A percentile compares a stretch with the other conserved stretches of the same genome.
phyloP scores from a whole-genome alignment of 805 yeast genomes.

The Kazachstania viticola region DNA sequence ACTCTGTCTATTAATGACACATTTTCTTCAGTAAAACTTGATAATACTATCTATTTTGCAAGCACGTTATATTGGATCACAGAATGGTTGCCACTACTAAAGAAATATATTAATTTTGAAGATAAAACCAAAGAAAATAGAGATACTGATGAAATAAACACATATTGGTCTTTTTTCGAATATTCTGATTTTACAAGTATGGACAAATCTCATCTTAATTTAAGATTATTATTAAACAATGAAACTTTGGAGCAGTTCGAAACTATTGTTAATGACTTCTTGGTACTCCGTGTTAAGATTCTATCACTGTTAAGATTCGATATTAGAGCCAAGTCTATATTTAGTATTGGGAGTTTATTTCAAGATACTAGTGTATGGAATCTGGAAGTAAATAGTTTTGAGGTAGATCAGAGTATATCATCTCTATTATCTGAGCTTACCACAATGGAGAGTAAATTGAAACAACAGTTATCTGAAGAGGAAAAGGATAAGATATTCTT shows the following conservation, averaged over 20 bases:
- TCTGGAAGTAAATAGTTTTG: conserved; percentile 22
- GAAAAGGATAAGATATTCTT: conserved; percentile 14
- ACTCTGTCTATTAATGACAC: conserved; percentile 37
- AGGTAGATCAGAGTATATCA: conserved; percentile 20
- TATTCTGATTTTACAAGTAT: conserved; percentile 14
- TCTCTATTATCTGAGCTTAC: conserved; percentile 18
- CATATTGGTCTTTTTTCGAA: conserved; percentile 32
- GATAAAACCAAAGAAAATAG: conserved; percentile 2
- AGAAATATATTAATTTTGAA: conserved; percentile 27
- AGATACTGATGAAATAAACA: conserved; percentile 25
- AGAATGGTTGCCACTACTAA: conserved; percentile 47
- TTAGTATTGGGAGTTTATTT: conserved; percentile 19
- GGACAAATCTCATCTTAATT: conserved; percentile 6
- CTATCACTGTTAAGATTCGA: conserved; percentile 22
- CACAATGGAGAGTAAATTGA: conserved; percentile 19
- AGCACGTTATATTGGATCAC: conserved; percentile 46
- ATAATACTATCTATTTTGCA: conserved; percentile 40
- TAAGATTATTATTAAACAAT: conserved; percentile 13
- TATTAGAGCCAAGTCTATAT: conserved; percentile 19
- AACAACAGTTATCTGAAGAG: conserved; percentile 10
- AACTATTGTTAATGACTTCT: conserved; percentile 9
- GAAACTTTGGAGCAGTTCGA: conserved; percentile 13
- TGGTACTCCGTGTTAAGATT: conserved; percentile 9
- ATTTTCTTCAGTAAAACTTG: conserved; percentile 41
- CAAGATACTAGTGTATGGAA: conserved; percentile 19